phyloP scores from a whole-genome alignment of 106 monocot species.

The Platanthera zijinensis region DNA sequence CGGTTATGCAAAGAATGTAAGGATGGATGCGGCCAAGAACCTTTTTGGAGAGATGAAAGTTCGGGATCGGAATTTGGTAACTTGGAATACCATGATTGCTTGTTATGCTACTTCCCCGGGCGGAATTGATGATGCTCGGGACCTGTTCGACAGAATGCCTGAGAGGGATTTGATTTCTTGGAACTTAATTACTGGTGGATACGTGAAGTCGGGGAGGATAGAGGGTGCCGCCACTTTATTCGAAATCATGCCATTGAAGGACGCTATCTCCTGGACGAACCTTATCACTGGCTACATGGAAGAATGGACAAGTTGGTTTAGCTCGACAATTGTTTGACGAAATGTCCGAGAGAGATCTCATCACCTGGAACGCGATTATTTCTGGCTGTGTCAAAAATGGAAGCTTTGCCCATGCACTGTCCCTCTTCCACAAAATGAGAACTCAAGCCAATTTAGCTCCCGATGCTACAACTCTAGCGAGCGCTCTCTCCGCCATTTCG shows the following conservation, averaged over 20 bases:
- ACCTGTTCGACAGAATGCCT: slow-evolving; percentile 38
- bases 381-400: slow-evolving; percentile 41
- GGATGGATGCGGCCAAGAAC: slow-evolving; percentile 17
- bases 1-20: slow-evolving; percentile 40
- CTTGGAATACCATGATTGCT: slow-evolving; percentile 55
- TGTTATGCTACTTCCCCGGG: slow-evolving; percentile 19
- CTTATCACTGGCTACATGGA: slow-evolving; percentile 39
- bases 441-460: slow-evolving; percentile 15
- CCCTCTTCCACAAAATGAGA: slow-evolving; percentile 32
- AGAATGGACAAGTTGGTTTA: slow-evolving; percentile 15
- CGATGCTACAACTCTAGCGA: slow-evolving; percentile 25
- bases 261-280: slow-evolving; percentile 37
- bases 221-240: slow-evolving; percentile 25
- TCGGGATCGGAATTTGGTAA: slow-evolving; percentile 22
- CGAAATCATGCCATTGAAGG: slow-evolving; percentile 31
- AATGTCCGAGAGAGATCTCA: slow-evolving; percentile 38
- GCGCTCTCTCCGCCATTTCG: slow-evolving; percentile 34
- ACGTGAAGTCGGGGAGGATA: slow-evolving; percentile 30
- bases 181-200: slow-evolving; percentile 55
- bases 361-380: slow-evolving; percentile 49
- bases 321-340: slow-evolving; percentile 26
- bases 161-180: slow-evolving; percentile 29
- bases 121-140: neutral
- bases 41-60: slow-evolving; percentile 36
- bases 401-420: slow-evolving; percentile 18